These are phyloP conservation scores for Tagetes erecta DNA, from an alignment of 129 eudicot genomes.

Conservation along the genomic window DNA sequence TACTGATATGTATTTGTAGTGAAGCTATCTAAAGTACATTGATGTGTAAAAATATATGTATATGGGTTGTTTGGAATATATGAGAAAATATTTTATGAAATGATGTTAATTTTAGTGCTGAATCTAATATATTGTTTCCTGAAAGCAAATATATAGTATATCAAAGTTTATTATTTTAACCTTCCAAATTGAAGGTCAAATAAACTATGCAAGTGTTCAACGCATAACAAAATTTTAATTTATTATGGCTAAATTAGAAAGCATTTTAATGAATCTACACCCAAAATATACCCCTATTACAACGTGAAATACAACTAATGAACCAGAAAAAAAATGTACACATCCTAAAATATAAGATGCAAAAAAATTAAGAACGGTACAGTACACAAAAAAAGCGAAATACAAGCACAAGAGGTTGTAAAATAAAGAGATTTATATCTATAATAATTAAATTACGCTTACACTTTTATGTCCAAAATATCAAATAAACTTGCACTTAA, in stretches of 20 bases:
- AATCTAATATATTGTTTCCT: conserved; percentile 12
- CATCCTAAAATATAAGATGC: not conserved
- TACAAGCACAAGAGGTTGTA: not conserved
- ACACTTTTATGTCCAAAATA: not conserved
- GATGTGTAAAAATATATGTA: not conserved
- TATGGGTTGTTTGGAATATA: not conserved
- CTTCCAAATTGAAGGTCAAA: not conserved
- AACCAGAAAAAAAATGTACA: not conserved
- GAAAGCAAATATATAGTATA: not conserved
- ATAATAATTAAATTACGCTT: not conserved
- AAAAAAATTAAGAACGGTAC: conserved; percentile 1
- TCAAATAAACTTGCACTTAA: not conserved
- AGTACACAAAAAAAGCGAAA: not conserved
- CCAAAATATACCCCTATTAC: not conserved
- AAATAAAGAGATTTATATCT: not conserved
- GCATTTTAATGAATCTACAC: not conserved
- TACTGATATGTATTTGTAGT: not conserved
- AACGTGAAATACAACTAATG: not conserved
- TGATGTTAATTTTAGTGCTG: not conserved
- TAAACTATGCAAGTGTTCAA: not conserved
- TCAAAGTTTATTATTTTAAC: not conserved
- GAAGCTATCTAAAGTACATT: not conserved
- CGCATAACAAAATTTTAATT: not conserved
- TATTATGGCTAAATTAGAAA: not conserved
- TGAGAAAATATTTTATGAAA: not conserved